Evolutionary conservation across 2,329 filamentous ascomycete genomes (phyloP).

Genomic region (Xylariaceae sp.): DNA sequence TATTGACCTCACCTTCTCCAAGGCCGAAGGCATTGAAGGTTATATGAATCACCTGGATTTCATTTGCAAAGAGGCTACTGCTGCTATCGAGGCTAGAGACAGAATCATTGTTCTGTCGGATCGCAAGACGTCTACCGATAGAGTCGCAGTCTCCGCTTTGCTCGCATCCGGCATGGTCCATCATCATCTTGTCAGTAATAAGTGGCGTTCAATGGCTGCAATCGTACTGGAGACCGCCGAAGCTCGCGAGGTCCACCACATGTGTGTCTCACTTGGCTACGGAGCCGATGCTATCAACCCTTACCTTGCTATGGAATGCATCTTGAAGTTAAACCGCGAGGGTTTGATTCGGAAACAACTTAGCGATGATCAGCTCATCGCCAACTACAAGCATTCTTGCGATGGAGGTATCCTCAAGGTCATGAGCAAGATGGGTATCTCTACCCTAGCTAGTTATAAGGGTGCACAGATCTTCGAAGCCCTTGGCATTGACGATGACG

Average conservation of each 20-base stretch:
- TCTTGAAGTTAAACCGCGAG: slow-evolving; percentile 94
- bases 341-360: slow-evolving; percentile 91
- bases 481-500: slow-evolving; percentile 87
- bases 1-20: slow-evolving; percentile 94
- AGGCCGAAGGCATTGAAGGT: slow-evolving; percentile 79
- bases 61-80: slow-evolving; percentile 84
- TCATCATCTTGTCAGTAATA: slow-evolving; percentile 93
- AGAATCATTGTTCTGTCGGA: slow-evolving; percentile 91
- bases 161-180: slow-evolving; percentile 93
- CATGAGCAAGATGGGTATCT: slow-evolving; percentile 99
- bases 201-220: slow-evolving; percentile 89
- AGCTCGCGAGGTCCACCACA: slow-evolving; percentile 96
- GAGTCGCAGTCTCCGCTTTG: slow-evolving; percentile 84
- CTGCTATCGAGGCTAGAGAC: slow-evolving; percentile 82
- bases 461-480: slow-evolving; percentile 98
- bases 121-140: slow-evolving; percentile 80
- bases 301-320: slow-evolving; percentile 94
- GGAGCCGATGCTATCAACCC: slow-evolving; percentile 94
- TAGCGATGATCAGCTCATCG: slow-evolving; percentile 79
- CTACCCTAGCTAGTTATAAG: slow-evolving; percentile 94
- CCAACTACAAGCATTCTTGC: slow-evolving; percentile 96
- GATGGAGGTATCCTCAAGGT: slow-evolving; percentile 97
- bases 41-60: slow-evolving; percentile 87
- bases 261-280: slow-evolving; percentile 97
- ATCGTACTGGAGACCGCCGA: slow-evolving; percentile 91